A percentile compares a stretch with the other conserved stretches of the same genome.
phyloP scores from a whole-genome alignment of 495 filamentous ascomycete genomes.

The Penicillium lividum region DNA sequence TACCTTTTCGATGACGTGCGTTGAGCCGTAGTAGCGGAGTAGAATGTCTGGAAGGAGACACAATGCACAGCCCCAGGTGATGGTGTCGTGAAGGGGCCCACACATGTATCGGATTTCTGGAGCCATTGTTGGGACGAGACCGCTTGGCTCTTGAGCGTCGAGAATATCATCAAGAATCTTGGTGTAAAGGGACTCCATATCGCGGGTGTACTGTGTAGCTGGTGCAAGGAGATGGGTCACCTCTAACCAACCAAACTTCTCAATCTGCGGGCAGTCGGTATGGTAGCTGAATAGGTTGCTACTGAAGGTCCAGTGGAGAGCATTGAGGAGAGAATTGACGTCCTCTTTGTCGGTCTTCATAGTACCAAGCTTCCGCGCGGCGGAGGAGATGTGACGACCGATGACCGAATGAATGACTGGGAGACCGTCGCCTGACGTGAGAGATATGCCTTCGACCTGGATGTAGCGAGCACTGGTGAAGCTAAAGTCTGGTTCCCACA shows the following conservation, averaged over 20 bases:
- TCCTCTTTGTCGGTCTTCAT: constrained; percentile 33
- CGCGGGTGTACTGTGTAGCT: constrained; percentile 33
- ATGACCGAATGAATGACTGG: constrained; percentile 25
- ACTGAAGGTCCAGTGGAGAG: constrained; percentile 28
- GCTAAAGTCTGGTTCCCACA: constrained; percentile 31
- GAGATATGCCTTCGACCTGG: constrained; percentile 27
- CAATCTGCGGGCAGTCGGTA: constrained; percentile 35
- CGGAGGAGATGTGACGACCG: constrained; percentile 30
- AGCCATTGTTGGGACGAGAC: constrained; percentile 33
- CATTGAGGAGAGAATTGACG: constrained; percentile 27
- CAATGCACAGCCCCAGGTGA: constrained; percentile 33
- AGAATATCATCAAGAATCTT: constrained; percentile 35
- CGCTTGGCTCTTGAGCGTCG: constrained; percentile 29
- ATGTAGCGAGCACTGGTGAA: constrained; percentile 35
- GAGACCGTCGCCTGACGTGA: constrained; percentile 14
- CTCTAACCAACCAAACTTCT: constrained; percentile 36
- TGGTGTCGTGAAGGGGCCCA: constrained; percentile 34
- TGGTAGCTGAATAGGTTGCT: constrained; percentile 37
- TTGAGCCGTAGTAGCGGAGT: constrained; percentile 28
- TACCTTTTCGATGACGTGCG: constrained; percentile 24
- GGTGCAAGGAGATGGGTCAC: constrained; percentile 32
- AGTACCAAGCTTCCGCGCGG: constrained; percentile 24
- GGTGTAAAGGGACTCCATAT: constrained; percentile 32
- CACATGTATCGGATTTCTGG: constrained; percentile 36
- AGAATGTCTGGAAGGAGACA: constrained; percentile 30